Evolutionary conservation across 1,139 yeast species (phyloP).

Genomic region (Yamadazyma triangularis): DNA sequence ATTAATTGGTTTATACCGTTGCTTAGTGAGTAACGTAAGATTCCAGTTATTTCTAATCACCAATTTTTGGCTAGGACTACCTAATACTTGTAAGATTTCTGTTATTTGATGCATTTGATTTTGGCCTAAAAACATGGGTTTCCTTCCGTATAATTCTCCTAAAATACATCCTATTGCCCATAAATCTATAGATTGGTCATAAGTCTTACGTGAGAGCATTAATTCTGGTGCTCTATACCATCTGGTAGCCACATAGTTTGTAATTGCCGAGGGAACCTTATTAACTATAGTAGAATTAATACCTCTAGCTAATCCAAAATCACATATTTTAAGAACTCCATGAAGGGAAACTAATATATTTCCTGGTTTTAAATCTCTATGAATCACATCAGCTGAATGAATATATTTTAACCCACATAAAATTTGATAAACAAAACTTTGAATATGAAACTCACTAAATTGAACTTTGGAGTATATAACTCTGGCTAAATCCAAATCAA

Average conservation of each 20-base stretch:
- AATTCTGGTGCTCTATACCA: slow-evolving; percentile 97
- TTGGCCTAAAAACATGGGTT: slow-evolving; percentile 68
- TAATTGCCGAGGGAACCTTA: slow-evolving; percentile 45
- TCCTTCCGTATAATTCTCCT: slow-evolving; percentile 68
- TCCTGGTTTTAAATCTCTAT: slow-evolving; percentile 83
- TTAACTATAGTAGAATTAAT: slow-evolving; percentile 35
- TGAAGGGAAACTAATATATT: slow-evolving; percentile 69
- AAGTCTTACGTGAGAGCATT: slow-evolving; percentile 54
- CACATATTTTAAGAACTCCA: slow-evolving; percentile 76
- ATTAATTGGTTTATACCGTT: slow-evolving; percentile 26
- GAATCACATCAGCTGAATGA: slow-evolving; percentile 82
- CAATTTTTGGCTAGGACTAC: slow-evolving; percentile 50
- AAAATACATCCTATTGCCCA: slow-evolving; percentile 85
- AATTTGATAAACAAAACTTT: slow-evolving; percentile 71
- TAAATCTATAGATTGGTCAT: slow-evolving; percentile 61
- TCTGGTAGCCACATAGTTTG: slow-evolving; percentile 89
- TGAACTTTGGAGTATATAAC: slow-evolving; percentile 75
- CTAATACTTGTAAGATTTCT: slow-evolving; percentile 60
- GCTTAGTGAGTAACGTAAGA: slow-evolving; percentile 9
- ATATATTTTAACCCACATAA: slow-evolving; percentile 77
- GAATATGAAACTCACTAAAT: slow-evolving; percentile 80
- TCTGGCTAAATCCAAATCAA: slow-evolving; percentile 74
- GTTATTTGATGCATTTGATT: slow-evolving; percentile 60
- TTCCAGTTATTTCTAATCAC: slow-evolving; percentile 28
- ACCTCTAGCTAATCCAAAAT: slow-evolving; percentile 86